Evolutionary conservation across 257 asterid genomes (phyloP).

Genomic region (Nicotiana otophora): DNA sequence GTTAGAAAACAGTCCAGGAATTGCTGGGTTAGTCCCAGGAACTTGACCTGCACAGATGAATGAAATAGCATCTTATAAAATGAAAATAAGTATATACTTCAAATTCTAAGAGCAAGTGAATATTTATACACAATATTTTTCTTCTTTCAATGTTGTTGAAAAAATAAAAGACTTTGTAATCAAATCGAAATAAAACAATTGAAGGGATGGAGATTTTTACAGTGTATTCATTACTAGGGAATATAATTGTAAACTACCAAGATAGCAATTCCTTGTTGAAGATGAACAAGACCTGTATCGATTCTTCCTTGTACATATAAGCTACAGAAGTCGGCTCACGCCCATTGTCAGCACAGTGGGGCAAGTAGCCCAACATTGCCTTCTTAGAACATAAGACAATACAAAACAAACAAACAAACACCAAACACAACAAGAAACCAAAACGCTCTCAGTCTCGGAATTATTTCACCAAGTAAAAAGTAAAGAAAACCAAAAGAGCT

Average conservation of each 20-base stretch:
- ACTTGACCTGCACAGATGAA: slow-evolving; percentile 64
- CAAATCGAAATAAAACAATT: neutral
- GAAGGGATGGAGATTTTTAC: slow-evolving; percentile 5
- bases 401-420: slow-evolving; percentile 99
- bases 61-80: slow-evolving; percentile 21
- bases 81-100: neutral
- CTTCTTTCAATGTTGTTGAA: neutral
- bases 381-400: slow-evolving; percentile 80
- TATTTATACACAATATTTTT: neutral
- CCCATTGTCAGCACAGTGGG: slow-evolving; percentile 99
- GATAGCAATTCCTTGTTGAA: slow-evolving; percentile 86
- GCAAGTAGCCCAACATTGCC: slow-evolving; percentile 99
- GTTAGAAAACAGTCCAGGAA: slow-evolving; percentile 80
- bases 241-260: slow-evolving; percentile 47
- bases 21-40: slow-evolving; percentile 54
- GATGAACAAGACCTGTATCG: slow-evolving; percentile 96
- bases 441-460: slow-evolving; percentile 79
- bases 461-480: slow-evolving; percentile 54
- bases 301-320: slow-evolving; percentile 86
- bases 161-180: neutral
- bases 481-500: slow-evolving; percentile 38
- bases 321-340: slow-evolving; percentile 99
- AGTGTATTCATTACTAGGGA: slow-evolving; percentile 12
- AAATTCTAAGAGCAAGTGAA: neutral
- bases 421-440: slow-evolving; percentile 97